Evolutionary conservation across 176 grass and related monocot species (phyloP), one percentile per base, ranked within the genome.

Genomic region (Paspalum vaginatum): DNA sequence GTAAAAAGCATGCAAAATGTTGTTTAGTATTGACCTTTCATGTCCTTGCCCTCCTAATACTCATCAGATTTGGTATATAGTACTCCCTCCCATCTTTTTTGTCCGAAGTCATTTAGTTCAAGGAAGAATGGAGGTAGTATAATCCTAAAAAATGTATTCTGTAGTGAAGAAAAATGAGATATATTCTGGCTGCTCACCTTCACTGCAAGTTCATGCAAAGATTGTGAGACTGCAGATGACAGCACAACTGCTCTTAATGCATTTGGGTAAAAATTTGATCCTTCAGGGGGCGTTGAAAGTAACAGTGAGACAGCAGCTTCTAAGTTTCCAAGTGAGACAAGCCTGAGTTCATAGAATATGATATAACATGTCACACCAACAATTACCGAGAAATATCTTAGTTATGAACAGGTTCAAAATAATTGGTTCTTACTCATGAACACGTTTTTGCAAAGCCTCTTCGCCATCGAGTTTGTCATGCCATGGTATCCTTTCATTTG

Each of bases 131-230:
- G 32, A 32, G 32, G 32, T 2, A 32, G 57, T 72, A 6, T 24
- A 58, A 26, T 22, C 50, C 47, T 43, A 82, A 65, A 58, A 71
- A 15, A 24, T 32, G 32, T 32, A 32, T 32, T 32, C 37, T 26
- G 48, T 68, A 16, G 37, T 70, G 65, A 76, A 62, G 13, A 62
- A 42, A 18, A 24, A 4, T 48, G 32, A 32, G 32, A 32, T 42
- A 47, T 85, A 45, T 38, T 54, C 76, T 55, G 20, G 66, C 24
- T 70, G 70, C 70, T 92, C 68, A 95, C 96, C 84, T 98, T 98
- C 45, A 98, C 96, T 81, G 96, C 96, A 85, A 98, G 96, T 79
- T 98, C 96, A 91, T 98, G 96, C 77, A 98, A 93, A 66, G 96
- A 98, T 72, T 68, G 86, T 56, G 96, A 98, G 51, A 95, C 96